Conservation (phyloP, 2,329 filamentous ascomycete genomes). For the Diaporthe caulivora region DNA sequence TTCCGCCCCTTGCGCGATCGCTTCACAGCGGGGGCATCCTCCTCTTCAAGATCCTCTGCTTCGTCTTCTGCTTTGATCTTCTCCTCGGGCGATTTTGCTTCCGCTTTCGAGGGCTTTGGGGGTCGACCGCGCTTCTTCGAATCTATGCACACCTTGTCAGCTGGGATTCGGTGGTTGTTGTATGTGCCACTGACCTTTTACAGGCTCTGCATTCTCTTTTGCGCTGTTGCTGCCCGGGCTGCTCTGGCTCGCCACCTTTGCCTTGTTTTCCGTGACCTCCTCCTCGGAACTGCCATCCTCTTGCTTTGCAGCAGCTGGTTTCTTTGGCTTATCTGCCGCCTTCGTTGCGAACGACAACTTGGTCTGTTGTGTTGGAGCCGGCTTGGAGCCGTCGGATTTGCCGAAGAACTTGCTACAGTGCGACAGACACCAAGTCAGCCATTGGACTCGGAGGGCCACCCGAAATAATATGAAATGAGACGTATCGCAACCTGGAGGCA, state of each 20-base stretch:
- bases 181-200: constrained; percentile 51
- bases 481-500: not conserved
- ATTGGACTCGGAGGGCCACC: constrained; percentile 18
- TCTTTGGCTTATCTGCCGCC: constrained; percentile 53
- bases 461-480: not conserved
- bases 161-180: not conserved
- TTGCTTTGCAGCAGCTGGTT: constrained; percentile 50
- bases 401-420: constrained; percentile 85
- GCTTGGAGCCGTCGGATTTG: constrained; percentile 69
- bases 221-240: constrained; percentile 45
- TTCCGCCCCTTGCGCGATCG: constrained; percentile 61
- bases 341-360: constrained; percentile 82
- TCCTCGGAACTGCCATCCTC: constrained; percentile 43
- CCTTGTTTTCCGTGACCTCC: constrained; percentile 44
- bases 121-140: constrained; percentile 60
- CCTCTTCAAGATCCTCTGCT: constrained; percentile 60
- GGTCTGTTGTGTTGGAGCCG: constrained; percentile 77
- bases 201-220: constrained; percentile 55
- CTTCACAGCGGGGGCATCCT: constrained; percentile 71
- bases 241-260: constrained; percentile 39
- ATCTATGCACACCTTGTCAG: constrained; percentile 46
- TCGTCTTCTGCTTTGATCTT: constrained; percentile 53
- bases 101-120: constrained; percentile 39
- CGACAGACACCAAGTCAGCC: constrained; percentile 18
- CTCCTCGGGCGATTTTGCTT: constrained; percentile 45